phyloP scores from a whole-genome alignment of 2,329 filamentous ascomycete species.

The Cladobotryum protrusum region DNA sequence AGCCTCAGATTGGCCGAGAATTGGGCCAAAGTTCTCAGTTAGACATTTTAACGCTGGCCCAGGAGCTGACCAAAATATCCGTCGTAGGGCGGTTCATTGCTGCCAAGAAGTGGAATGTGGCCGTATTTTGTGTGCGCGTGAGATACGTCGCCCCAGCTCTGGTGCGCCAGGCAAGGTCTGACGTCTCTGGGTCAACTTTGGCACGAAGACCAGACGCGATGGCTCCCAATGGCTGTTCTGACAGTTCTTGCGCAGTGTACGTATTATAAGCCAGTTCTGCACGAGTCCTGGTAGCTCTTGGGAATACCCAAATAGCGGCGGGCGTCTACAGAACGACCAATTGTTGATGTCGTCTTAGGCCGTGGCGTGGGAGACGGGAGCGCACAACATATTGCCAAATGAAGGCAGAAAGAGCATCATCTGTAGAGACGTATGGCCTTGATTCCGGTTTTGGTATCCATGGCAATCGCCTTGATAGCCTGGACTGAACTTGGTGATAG shows the following conservation, averaged over 20 bases:
- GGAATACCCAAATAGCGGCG: slow-evolving; percentile 37
- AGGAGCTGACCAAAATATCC: slow-evolving; percentile 49
- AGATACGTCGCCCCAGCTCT: slow-evolving; percentile 38
- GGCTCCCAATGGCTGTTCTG: slow-evolving; percentile 25
- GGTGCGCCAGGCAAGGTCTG: slow-evolving; percentile 25
- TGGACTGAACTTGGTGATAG: slow-evolving; percentile 27
- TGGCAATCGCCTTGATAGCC: slow-evolving; percentile 25
- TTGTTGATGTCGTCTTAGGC: slow-evolving; percentile 18
- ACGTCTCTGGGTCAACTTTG: slow-evolving; percentile 22
- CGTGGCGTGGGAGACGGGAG: slow-evolving; percentile 32
- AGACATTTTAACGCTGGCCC: slow-evolving; percentile 40
- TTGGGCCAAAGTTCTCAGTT: slow-evolving; percentile 40
- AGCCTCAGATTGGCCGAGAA: slow-evolving; percentile 38
- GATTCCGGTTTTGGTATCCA: slow-evolving; percentile 10
- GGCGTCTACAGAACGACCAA: slow-evolving; percentile 45
- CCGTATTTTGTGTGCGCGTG: slow-evolving; percentile 28
- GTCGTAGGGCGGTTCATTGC: slow-evolving; percentile 26
- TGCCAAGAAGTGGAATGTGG: slow-evolving; percentile 25
- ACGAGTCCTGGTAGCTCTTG: slow-evolving; percentile 41
- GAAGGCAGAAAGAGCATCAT: slow-evolving; percentile 47
- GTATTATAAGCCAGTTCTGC: slow-evolving; percentile 39
- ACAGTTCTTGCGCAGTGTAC: slow-evolving; percentile 22
- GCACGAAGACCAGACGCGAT: slow-evolving; percentile 34
- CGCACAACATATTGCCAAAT: slow-evolving; percentile 42
- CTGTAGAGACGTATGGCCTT: slow-evolving; percentile 41